phyloP scores from a whole-genome alignment of 768 basidiomycete species.

The Lyophyllum decastes region DNA sequence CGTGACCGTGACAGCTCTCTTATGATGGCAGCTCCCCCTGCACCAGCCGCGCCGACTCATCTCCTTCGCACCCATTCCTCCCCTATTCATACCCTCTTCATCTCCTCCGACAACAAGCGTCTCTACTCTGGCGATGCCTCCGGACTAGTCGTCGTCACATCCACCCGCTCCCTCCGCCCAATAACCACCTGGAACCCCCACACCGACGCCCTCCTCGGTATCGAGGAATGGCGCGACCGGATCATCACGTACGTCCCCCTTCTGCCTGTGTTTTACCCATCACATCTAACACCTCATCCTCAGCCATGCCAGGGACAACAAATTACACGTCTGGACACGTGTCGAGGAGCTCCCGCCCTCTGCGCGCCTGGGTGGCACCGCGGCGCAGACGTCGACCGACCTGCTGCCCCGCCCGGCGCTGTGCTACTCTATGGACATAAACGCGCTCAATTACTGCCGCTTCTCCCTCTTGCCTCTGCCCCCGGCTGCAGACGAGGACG shows the following conservation, averaged over 20 bases:
- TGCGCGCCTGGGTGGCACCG: conserved; percentile 56
- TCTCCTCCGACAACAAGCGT: conserved; percentile 75
- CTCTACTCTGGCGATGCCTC: conserved; percentile 86
- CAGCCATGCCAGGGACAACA: conserved; percentile 87
- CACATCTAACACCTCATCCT: background rate
- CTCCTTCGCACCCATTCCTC: conserved; percentile 73
- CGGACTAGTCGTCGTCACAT: conserved; percentile 77
- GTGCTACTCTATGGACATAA: conserved; percentile 79
- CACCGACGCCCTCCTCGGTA: conserved; percentile 69
- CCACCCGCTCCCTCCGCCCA: conserved; percentile 74
- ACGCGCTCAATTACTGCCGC: conserved; percentile 92
- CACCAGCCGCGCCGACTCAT: conserved; percentile 66
- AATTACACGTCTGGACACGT: conserved; percentile 73
- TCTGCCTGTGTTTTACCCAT: background rate
- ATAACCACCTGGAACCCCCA: conserved; percentile 80
- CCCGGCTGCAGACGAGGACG: background rate
- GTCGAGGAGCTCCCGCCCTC: conserved; percentile 44
- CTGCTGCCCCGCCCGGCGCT: conserved; percentile 48
- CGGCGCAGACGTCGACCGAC: conserved; percentile 41
- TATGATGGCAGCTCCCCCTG: conserved; percentile 18
- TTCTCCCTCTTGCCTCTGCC: conserved; percentile 63
- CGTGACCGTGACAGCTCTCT: too few relatives aligned
- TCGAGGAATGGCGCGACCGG: conserved; percentile 69
- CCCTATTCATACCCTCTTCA: conserved; percentile 57
- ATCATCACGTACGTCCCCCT: conserved; percentile 76